These are phyloP conservation scores for Candida coleopterorum DNA, from an alignment of 805 yeast genomes.

Conservation along the genomic window DNA sequence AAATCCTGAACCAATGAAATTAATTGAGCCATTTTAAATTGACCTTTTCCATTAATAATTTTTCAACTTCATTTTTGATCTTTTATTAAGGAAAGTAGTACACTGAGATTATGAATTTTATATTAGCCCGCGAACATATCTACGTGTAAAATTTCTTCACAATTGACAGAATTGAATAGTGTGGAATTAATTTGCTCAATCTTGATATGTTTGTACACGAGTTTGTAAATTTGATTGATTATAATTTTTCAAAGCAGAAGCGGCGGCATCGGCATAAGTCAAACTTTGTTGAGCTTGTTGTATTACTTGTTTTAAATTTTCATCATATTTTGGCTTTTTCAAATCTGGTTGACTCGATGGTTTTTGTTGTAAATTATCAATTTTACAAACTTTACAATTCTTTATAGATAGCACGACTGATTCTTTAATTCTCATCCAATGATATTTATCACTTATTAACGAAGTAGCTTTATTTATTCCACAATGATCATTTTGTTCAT, in stretches of 20 bases:
- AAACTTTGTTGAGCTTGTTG: conserved; percentile 18
- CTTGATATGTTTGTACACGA: not conserved
- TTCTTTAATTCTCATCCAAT: conserved; percentile 88
- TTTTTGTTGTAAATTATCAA: conserved; percentile 31
- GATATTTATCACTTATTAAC: conserved; percentile 70
- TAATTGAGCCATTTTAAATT: too few relatives aligned
- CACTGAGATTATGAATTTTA: too few relatives aligned
- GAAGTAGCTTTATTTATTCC: conserved; percentile 90
- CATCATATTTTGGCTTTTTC: conserved; percentile 21
- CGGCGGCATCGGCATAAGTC: conserved; percentile 11
- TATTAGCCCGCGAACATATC: too few relatives aligned
- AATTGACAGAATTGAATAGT: too few relatives aligned
- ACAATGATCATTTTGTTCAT: conserved; percentile 57
- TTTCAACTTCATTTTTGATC: too few relatives aligned
- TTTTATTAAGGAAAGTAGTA: too few relatives aligned
- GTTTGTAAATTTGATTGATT: not conserved
- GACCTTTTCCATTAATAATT: too few relatives aligned
- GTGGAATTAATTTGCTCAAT: too few relatives aligned
- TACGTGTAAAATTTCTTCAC: too few relatives aligned
- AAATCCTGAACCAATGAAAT: too few relatives aligned
- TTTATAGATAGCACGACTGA: conserved; percentile 78
- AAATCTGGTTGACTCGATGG: not conserved
- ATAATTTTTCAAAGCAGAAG: conserved; percentile 4
- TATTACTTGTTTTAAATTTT: conserved; percentile 3
- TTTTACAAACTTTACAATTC: conserved; percentile 65